Base-by-base conservation (phyloP, 371 early-diverging fungal species). In the Furculomyces boomerangus region DNA sequence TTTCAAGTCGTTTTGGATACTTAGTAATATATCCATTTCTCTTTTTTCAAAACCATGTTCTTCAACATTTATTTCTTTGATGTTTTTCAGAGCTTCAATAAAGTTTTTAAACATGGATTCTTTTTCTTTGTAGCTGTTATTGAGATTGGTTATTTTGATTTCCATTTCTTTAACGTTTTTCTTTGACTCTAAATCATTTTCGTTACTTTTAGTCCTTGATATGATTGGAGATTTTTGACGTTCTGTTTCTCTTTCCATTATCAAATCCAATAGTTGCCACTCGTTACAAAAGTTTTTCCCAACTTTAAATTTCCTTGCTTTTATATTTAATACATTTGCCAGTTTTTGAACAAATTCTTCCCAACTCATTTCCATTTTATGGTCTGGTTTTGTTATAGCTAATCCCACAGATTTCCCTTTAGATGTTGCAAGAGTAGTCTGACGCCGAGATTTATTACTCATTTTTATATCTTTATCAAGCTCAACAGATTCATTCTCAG, bases 321-420 rank as follows among this genome's bases (percentile, higher is more conserved):
- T 49, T 22, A 49, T 7, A 25, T 13, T 16, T 3, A 49, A 26
- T 10, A 49, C 18, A 10, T 49, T 28, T 49, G 18, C 49, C 3
- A 49, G 30, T 26, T 28, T 30, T 3, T 16, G 32, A 30, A 31
- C 49, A 27, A 49, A 49, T 20, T 49, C 49, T 16, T 30, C 49
- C 49, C 49, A 49, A 49, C 18, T 31, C 49, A 49, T 5, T 20
- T 49, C 49, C 26, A 49, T 10, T 31, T 49, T 49, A 43, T 10
- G 5, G 8, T 43, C 20, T 43, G 43, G 43, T 5, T 3, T 13
- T 43, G 10, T 43, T 13, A 3, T 22, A 20, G 43, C 22, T n/a
- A 3, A 5, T 5, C n/a, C 10, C 5, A 22, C 3, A 16, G 43
- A 43, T 13, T 20, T 7, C 10, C 18, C 8, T 16, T n/a, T 3